Percentiles rank a stretch among this genome's conserved stretches.
phyloP scores from a whole-genome alignment of 164 flowering plant genomes.

The Liquidambar formosana region DNA sequence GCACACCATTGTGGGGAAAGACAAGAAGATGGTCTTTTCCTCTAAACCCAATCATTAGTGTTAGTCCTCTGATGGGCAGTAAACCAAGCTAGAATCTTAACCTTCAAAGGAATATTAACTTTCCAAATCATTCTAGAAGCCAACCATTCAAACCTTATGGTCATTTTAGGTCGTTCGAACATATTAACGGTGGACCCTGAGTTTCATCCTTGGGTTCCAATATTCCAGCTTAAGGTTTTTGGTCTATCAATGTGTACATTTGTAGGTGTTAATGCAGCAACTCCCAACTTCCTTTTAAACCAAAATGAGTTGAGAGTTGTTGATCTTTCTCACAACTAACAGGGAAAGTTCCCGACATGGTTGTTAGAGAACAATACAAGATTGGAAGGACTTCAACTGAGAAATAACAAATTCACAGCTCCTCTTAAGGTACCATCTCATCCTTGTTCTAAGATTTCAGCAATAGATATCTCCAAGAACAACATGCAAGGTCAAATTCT shows the following conservation, averaged over 20 bases:
- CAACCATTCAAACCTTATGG: too few species aligned
- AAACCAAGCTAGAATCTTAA: too few species aligned
- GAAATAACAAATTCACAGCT: constrained; percentile 4
- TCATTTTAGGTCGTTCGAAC: neutral
- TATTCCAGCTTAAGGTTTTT: neutral
- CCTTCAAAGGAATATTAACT: too few species aligned
- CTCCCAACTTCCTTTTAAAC: neutral
- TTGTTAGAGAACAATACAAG: constrained; percentile 4
- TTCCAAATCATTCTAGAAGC: too few species aligned
- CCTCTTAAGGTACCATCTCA: neutral
- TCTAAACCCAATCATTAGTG: too few species aligned
- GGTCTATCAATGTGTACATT: neutral
- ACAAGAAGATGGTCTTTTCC: too few species aligned
- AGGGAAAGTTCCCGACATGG: constrained; percentile 2
- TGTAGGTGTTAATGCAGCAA: neutral
- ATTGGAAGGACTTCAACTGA: neutral
- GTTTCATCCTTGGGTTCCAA: neutral
- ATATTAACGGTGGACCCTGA: neutral
- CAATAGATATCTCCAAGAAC: constrained; percentile 9
- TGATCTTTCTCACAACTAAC: neutral
- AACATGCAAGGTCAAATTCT: neutral
- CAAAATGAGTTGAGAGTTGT: neutral
- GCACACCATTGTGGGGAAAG: too few species aligned
- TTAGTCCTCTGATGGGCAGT: too few species aligned
- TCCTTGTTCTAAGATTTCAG: neutral